Conservation (phyloP, 139 green algal species). For the Coccomyxa sp. region DNA sequence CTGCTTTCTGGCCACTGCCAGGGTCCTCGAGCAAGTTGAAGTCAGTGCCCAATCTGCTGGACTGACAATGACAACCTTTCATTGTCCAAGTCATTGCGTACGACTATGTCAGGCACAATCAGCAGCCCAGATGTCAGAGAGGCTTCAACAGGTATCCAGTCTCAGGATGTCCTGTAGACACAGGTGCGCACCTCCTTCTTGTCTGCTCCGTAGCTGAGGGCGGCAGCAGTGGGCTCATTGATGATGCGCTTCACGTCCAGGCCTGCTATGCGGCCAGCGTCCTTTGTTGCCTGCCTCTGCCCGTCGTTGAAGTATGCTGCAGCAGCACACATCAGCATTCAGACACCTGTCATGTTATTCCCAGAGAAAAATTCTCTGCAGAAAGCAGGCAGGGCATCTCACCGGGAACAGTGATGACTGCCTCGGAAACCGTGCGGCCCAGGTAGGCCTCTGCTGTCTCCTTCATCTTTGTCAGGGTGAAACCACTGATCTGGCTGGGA, state of each 20-base stretch:
- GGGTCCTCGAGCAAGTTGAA: too few relatives aligned
- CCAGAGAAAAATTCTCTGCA: neutral
- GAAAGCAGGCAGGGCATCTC: neutral
- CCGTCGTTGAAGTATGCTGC: constrained; percentile 98
- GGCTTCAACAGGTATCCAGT: too few relatives aligned
- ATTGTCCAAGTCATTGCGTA: too few relatives aligned
- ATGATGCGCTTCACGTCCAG: constrained; percentile 96
- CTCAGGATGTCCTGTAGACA: too few relatives aligned
- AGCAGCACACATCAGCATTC: neutral
- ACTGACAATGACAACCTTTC: too few relatives aligned
- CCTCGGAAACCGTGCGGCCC: constrained; percentile 79
- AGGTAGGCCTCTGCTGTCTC: constrained; percentile 96
- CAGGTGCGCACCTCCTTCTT: too few relatives aligned
- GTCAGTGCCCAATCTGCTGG: too few relatives aligned
- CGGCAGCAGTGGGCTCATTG: constrained; percentile 98
- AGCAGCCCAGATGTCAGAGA: too few relatives aligned
- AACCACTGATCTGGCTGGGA: constrained; percentile 91
- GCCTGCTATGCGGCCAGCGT: constrained; percentile 84
- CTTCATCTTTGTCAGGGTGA: constrained; percentile 97
- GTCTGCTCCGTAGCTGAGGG: constrained; percentile 93
- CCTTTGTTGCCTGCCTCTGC: constrained; percentile 90
- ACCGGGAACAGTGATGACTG: constrained; percentile 94
- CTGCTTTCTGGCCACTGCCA: too few relatives aligned
- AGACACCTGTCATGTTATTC: neutral
- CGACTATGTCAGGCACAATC: too few relatives aligned